Percentiles rank a stretch among this genome's conserved stretches.
These are phyloP conservation scores for Lepiota subincarnata DNA, from an alignment of 768 basidiomycete species.

Conservation along the genomic window DNA sequence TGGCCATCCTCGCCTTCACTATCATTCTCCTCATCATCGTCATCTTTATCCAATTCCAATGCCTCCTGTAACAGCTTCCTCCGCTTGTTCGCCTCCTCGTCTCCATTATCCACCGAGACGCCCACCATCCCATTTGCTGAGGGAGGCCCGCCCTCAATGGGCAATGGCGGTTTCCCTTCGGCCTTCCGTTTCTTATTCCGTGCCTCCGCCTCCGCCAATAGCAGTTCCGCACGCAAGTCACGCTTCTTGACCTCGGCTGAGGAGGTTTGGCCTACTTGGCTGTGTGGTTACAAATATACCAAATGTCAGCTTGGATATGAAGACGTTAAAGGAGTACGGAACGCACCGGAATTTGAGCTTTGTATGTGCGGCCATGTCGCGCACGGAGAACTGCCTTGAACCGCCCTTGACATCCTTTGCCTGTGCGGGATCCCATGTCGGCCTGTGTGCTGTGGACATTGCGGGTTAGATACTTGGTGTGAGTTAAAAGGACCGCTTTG, in stretches of 20 bases:
- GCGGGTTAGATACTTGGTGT: slow-evolving; percentile 11
- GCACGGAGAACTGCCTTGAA: slow-evolving; percentile 87
- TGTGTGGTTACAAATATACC: slow-evolving; percentile 21
- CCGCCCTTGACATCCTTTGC: slow-evolving; percentile 90
- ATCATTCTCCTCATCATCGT: slow-evolving; percentile 61
- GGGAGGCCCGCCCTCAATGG: slow-evolving; percentile 33
- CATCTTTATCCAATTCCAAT: slow-evolving; percentile 85
- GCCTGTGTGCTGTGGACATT: slow-evolving; percentile 91
- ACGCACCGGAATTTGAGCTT: slow-evolving; percentile 93
- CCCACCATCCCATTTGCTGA: slow-evolving; percentile 11
- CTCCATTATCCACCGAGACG: slow-evolving; percentile 16
- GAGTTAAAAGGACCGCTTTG: background rate
- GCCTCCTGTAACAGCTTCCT: slow-evolving; percentile 86
- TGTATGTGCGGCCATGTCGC: slow-evolving; percentile 93
- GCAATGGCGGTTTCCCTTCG: slow-evolving; percentile 60
- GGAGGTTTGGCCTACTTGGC: slow-evolving; percentile 90
- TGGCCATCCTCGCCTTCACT: slow-evolving; percentile 31
- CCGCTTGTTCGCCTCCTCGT: slow-evolving; percentile 73
- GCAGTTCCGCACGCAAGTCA: slow-evolving; percentile 80
- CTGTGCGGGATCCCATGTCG: slow-evolving; percentile 97
- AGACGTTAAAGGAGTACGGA: background rate
- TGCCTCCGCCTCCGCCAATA: slow-evolving; percentile 84
- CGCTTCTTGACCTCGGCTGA: slow-evolving; percentile 67
- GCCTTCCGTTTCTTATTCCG: slow-evolving; percentile 90
- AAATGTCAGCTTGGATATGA: background rate